Evolutionary conservation across 345 rosid species (phyloP).

Genomic region (Gossypium longicalyx): DNA sequence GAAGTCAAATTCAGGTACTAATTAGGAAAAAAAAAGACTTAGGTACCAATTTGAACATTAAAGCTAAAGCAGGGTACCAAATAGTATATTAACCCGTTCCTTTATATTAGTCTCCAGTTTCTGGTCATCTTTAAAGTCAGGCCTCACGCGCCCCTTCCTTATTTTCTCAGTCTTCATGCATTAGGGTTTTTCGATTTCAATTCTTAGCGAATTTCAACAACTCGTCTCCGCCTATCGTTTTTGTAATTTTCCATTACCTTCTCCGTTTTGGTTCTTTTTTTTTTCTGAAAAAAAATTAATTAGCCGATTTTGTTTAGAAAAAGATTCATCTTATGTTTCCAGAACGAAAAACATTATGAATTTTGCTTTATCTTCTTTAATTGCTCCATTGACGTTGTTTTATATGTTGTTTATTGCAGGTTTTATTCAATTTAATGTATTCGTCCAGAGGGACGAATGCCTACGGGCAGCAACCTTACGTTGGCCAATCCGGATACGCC

Average conservation of each 20-base stretch:
- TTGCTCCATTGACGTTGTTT: background rate
- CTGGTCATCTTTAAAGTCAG: background rate
- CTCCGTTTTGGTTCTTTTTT: background rate
- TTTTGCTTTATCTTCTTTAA: background rate
- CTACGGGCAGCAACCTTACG: constrained; percentile 68
- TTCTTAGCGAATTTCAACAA: background rate
- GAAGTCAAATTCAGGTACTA: too few species aligned
- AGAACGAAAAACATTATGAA: background rate
- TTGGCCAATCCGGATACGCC: constrained; percentile 70
- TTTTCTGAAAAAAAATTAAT: background rate
- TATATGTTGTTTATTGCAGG: constrained; percentile 5
- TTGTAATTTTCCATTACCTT: constrained; percentile 6
- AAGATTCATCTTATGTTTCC: background rate
- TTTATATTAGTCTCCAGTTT: background rate
- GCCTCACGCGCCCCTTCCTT: background rate
- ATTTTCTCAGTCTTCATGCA: background rate
- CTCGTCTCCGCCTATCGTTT: background rate
- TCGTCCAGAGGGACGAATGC: constrained; percentile 69
- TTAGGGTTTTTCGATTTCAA: constrained; percentile 11
- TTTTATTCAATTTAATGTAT: constrained; percentile 33
- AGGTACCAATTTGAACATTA: too few species aligned
- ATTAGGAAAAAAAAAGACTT: too few species aligned
- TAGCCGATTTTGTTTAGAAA: background rate
- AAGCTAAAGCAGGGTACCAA: too few species aligned
- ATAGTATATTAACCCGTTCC: too few species aligned